Percentiles rank a stretch among this genome's conserved stretches.
Conservation (phyloP, 192 early-diverging fungal genomes). For the Backusella macrospora region DNA sequence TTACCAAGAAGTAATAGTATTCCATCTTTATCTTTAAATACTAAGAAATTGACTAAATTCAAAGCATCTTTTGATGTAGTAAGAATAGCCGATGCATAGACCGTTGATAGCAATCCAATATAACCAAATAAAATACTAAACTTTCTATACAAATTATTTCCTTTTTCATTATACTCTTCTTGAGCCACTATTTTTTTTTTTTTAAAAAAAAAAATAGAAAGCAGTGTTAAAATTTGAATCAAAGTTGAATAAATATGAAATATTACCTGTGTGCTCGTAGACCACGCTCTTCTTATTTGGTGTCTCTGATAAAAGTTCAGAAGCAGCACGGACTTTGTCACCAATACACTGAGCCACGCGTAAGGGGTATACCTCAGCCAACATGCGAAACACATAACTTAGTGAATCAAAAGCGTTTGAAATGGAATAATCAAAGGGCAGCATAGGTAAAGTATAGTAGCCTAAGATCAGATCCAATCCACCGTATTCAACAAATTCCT, state of each 20-base stretch:
- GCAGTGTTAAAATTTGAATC: background rate
- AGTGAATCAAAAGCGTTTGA: conserved; percentile 65
- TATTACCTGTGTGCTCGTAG: conserved; percentile 13
- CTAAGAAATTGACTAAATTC: conserved; percentile 61
- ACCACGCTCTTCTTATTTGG: background rate
- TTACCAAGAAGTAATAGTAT: conserved; percentile 52
- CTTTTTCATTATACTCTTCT: conserved; percentile 36
- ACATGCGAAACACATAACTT: conserved; percentile 66
- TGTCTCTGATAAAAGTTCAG: conserved; percentile 49
- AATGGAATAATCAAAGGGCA: conserved; percentile 76
- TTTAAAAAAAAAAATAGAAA: background rate
- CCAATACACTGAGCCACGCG: conserved; percentile 56
- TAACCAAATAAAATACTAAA: conserved; percentile 64
- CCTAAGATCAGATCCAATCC: conserved; percentile 65
- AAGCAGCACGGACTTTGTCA: conserved; percentile 47
- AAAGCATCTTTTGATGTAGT: conserved; percentile 64
- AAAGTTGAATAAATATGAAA: background rate
- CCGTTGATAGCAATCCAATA: conserved; percentile 65
- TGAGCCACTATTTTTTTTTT: conserved; percentile 29
- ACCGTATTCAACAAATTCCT: conserved; percentile 70
- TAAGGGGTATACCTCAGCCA: conserved; percentile 65
- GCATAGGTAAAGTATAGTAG: conserved; percentile 64
- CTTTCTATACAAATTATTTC: conserved; percentile 53
- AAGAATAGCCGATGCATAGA: conserved; percentile 65
- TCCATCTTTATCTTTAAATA: conserved; percentile 48